These are phyloP conservation scores for Lodderomyces beijingensis DNA, from an alignment of 1,139 yeast genomes.

Conservation along the genomic window DNA sequence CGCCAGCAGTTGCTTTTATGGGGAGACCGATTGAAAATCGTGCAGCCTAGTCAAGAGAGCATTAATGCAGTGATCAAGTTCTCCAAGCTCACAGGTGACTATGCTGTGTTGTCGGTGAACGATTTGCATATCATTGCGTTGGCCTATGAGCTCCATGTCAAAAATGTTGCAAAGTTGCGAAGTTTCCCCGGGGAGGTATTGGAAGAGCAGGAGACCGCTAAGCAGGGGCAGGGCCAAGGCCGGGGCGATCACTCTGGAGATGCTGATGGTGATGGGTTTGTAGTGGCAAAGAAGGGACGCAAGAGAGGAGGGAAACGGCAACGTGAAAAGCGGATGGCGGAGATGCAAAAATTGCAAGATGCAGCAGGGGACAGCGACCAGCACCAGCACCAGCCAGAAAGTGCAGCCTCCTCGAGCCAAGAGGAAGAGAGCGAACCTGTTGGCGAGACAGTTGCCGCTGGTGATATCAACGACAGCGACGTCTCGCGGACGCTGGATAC, in stretches of 20 bases:
- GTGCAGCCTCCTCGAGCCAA: background rate
- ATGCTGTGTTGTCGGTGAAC: conserved; percentile 76
- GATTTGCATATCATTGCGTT: conserved; percentile 92
- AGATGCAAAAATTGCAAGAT: conserved; percentile 33
- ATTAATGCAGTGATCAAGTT: conserved; percentile 67
- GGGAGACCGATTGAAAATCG: conserved; percentile 60
- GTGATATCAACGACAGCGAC: background rate
- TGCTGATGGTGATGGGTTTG: conserved; percentile 11
- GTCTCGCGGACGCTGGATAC: background rate
- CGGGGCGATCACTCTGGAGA: no score
- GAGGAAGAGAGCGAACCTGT: background rate
- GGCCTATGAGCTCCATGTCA: conserved; percentile 81
- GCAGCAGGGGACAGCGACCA: conserved; percentile 32
- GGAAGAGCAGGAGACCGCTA: conserved; percentile 8
- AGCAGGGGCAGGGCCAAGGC: conserved; percentile 8
- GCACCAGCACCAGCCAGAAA: background rate
- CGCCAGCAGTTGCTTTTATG: conserved; percentile 73
- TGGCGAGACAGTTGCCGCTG: background rate
- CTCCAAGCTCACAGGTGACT: conserved; percentile 89
- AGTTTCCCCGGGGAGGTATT: conserved; percentile 62
- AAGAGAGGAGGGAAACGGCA: conserved; percentile 66
- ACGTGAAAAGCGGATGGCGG: conserved; percentile 50
- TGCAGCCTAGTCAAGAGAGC: conserved; percentile 71
- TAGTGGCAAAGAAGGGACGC: conserved; percentile 37
- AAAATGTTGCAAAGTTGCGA: conserved; percentile 66